Evolutionary conservation across 2,329 filamentous ascomycete genomes (phyloP).

Genomic region (Aureobasidium vineae): DNA sequence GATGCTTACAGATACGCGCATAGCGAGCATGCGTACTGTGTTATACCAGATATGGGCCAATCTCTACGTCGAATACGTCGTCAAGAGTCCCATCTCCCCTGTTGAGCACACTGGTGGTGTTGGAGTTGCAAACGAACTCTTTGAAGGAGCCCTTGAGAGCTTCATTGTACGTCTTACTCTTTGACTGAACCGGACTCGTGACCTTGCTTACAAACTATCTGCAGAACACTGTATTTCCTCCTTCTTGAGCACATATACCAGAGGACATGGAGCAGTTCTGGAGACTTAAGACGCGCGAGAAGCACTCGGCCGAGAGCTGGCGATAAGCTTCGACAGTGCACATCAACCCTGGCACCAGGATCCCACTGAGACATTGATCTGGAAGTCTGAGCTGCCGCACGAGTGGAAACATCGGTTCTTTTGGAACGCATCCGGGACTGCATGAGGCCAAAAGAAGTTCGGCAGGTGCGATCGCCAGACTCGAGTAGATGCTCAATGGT

Average conservation of each 20-base stretch:
- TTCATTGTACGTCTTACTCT: constrained; percentile 58
- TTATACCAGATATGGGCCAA: constrained; percentile 99
- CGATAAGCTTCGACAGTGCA: neutral
- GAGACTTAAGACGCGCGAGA: neutral
- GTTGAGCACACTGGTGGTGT: constrained; percentile 60
- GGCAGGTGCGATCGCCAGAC: neutral
- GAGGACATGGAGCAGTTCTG: neutral
- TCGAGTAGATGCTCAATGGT: neutral
- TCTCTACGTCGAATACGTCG: constrained; percentile 89
- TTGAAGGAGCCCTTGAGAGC: constrained; percentile 67
- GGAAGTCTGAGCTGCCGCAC: neutral
- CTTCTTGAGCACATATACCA: neutral
- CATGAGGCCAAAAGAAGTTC: neutral
- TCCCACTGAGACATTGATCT: neutral
- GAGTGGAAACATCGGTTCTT: no score
- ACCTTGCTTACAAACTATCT: neutral
- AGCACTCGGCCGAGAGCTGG: neutral
- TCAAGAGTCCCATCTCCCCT: constrained; percentile 63
- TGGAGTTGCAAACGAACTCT: constrained; percentile 64
- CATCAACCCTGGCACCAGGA: neutral
- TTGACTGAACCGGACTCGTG: no score
- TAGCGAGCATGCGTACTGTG: constrained; percentile 87
- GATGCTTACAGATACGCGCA: constrained; percentile 88
- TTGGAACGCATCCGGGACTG: accelerated
- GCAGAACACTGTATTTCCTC: constrained; percentile 26